phyloP scores from a whole-genome alignment of 1,284 basidiomycete species.

The Ustilago curta region DNA sequence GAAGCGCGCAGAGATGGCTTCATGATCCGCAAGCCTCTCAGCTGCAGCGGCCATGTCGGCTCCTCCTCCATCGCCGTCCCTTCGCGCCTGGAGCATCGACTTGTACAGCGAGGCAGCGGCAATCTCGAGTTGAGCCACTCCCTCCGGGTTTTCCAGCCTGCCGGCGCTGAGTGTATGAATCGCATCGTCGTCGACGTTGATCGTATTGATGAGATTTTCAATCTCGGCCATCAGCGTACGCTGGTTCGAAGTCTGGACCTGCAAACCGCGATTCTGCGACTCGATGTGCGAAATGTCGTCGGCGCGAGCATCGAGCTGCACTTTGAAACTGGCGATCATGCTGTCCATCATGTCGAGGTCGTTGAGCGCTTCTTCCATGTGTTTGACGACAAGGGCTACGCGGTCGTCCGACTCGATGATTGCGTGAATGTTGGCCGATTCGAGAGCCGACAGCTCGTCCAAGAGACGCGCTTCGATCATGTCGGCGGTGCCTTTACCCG shows the following conservation, averaged over 20 bases:
- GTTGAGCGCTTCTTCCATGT: conserved; percentile 84
- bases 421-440: conserved; percentile 88
- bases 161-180: conserved; percentile 84
- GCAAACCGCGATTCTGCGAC: conserved; percentile 93
- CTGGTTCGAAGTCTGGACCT: conserved; percentile 98
- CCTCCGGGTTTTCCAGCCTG: conserved; percentile 80
- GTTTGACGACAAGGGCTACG: conserved; percentile 85
- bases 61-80: conserved; percentile 75
- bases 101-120: conserved; percentile 93
- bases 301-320: conserved; percentile 62
- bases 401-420: conserved; percentile 91
- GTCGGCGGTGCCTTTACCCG: conserved; percentile 64
- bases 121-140: conserved; percentile 80
- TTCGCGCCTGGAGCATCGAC: conserved; percentile 88
- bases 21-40: conserved; percentile 88
- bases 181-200: conserved; percentile 85
- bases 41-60: conserved; percentile 82
- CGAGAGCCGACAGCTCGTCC: conserved; percentile 65
- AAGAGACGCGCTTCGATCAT: conserved; percentile 66
- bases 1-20: conserved; percentile 86
- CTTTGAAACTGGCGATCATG: conserved; percentile 64
- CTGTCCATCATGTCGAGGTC: conserved; percentile 83
- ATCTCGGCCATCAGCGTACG: conserved; percentile 72
- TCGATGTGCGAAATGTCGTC: conserved; percentile 96
- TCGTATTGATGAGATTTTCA: conserved; percentile 79